phyloP scores from a whole-genome alignment of 768 basidiomycete genomes.

The Tulasnella sp. region DNA sequence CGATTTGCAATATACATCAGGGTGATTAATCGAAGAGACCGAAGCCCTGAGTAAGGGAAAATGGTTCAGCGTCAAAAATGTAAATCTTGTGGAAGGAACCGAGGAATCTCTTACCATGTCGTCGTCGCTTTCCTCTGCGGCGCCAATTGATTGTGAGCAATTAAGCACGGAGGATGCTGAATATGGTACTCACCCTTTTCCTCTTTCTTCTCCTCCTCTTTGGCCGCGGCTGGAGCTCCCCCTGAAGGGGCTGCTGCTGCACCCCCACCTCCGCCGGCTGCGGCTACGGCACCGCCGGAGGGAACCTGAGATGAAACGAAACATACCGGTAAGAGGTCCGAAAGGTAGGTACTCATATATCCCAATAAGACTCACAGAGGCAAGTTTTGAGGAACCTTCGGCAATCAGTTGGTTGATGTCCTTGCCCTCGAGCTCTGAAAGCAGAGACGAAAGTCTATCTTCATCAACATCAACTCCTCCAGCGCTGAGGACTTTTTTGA shows the following conservation, averaged over 20 bases:
- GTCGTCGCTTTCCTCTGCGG: conserved; percentile 82
- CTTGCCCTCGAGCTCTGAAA: conserved; percentile 87
- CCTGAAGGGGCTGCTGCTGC: conserved; percentile 42
- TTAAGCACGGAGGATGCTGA: not conserved
- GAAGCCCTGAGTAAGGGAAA: conserved; percentile 41
- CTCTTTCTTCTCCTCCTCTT: conserved; percentile 66
- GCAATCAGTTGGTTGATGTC: conserved; percentile 81
- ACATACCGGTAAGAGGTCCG: conserved; percentile 10
- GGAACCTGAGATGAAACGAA: conserved; percentile 46
- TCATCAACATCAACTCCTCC: conserved; percentile 87
- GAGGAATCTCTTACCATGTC: conserved; percentile 53
- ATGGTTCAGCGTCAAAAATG: not conserved
- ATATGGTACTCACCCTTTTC: conserved; percentile 52
- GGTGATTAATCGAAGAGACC: conserved; percentile 80
- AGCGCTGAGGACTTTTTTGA: conserved; percentile 72
- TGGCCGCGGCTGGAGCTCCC: conserved; percentile 55
- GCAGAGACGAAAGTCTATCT: conserved; percentile 62
- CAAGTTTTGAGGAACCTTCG: conserved; percentile 84
- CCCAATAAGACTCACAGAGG: conserved; percentile 53
- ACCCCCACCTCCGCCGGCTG: conserved; percentile 40
- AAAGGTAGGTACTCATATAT: not conserved
- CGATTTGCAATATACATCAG: no score
- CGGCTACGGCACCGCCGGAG: conserved; percentile 64
- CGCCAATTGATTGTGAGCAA: no score
- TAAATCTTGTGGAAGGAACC: not conserved